phyloP scores from a whole-genome alignment of 768 basidiomycete genomes.

The Hericium rajendrae region DNA sequence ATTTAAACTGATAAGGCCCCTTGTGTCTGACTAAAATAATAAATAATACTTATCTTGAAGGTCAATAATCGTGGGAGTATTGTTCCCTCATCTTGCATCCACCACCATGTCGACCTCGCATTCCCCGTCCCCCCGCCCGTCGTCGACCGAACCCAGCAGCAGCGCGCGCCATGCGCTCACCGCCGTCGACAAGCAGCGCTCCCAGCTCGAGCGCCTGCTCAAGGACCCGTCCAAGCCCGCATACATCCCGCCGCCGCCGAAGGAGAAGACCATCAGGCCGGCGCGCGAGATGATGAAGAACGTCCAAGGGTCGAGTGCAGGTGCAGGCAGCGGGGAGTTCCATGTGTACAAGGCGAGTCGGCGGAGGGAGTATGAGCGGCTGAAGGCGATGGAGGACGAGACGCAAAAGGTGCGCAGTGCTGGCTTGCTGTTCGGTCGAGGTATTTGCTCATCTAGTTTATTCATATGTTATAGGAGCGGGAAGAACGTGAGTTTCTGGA shows the following conservation, averaged over 20 bases:
- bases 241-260: slow-evolving; percentile 68
- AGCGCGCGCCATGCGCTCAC: slow-evolving; percentile 36
- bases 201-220: slow-evolving; percentile 79
- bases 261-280: slow-evolving; percentile 73
- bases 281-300: slow-evolving; percentile 99
- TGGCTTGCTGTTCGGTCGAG: background rate
- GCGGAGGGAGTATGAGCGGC: slow-evolving; percentile 88
- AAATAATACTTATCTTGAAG: background rate
- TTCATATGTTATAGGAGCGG: slow-evolving; percentile 41
- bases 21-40: too few species aligned
- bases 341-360: slow-evolving; percentile 97
- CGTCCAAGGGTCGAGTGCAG: slow-evolving; percentile 94
- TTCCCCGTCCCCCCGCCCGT: slow-evolving; percentile 21
- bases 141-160: slow-evolving; percentile 10
- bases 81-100: background rate
- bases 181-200: slow-evolving; percentile 41
- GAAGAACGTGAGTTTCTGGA: slow-evolving; percentile 66
- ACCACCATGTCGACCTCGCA: slow-evolving; percentile 14
- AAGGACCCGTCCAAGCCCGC: slow-evolving; percentile 83
- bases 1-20: too few species aligned
- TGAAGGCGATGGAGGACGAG: slow-evolving; percentile 84
- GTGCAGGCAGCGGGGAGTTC: slow-evolving; percentile 95
- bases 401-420: slow-evolving; percentile 51
- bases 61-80: background rate
- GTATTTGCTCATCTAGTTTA: background rate